A percentile compares a stretch with the other conserved stretches of the same genome.
Conservation (phyloP, 1,139 yeast species). For the Suhomyces taliae region DNA sequence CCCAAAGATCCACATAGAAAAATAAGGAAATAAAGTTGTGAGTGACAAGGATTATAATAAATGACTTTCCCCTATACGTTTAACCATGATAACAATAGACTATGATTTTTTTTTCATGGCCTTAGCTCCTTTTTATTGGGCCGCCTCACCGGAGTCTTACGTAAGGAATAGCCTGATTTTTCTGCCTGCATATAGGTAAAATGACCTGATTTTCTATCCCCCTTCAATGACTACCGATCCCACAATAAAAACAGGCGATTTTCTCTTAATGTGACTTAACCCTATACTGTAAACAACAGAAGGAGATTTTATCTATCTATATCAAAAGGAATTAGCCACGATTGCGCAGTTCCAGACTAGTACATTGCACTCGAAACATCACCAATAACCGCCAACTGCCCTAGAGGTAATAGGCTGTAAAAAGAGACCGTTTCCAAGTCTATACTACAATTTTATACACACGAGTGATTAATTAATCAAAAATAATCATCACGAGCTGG, state of each 20-base stretch:
- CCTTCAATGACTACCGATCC: constrained; percentile 3
- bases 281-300: not conserved
- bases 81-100: too few relatives aligned
- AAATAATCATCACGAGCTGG: too few relatives aligned
- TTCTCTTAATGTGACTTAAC: not conserved
- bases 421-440: too few relatives aligned
- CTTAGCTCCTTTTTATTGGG: not conserved
- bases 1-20: too few relatives aligned
- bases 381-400: not conserved
- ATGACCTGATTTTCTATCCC: constrained; percentile 14
- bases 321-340: not conserved
- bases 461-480: too few relatives aligned
- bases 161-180: constrained; percentile 11
- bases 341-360: not conserved
- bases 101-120: not conserved
- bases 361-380: not conserved
- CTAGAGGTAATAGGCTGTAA: not conserved
- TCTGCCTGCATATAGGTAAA: constrained; percentile 12
- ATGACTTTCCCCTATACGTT: too few relatives aligned
- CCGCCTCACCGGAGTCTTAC: constrained; percentile 2
- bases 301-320: too few relatives aligned
- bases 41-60: too few relatives aligned
- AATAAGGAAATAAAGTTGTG: too few relatives aligned
- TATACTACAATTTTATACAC: too few relatives aligned
- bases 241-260: constrained; percentile 7